Evolutionary conservation across 139 green algal genomes (phyloP).

Genomic region (Ettlia oleoabundans): DNA sequence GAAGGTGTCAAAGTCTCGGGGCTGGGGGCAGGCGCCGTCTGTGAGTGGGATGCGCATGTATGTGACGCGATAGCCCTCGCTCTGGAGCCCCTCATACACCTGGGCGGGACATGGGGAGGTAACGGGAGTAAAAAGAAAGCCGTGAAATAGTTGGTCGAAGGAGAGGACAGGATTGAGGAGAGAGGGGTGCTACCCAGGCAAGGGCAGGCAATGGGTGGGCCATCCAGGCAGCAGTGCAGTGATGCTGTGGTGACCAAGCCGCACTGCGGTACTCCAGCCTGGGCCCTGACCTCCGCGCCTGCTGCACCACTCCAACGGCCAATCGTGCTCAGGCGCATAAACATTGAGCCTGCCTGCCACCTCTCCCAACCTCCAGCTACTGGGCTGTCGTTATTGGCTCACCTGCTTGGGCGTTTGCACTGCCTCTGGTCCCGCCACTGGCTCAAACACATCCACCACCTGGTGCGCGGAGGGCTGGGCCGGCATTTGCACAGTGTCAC

Average conservation of each 20-base stretch:
- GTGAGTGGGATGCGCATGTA: conserved; percentile 88
- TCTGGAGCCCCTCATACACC: conserved; percentile 67
- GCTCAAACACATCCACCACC: conserved; percentile 66
- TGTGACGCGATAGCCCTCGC: conserved; percentile 68
- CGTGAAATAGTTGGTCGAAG: too few species aligned
- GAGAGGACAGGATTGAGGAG: too few species aligned
- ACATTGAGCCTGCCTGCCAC: too few species aligned
- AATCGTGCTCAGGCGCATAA: too few species aligned
- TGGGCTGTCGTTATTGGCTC: conserved; percentile 23
- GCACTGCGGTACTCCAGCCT: too few species aligned
- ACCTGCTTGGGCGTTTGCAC: conserved; percentile 82
- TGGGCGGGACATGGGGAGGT: not conserved
- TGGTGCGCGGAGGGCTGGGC: conserved; percentile 1
- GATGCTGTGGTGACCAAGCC: too few species aligned
- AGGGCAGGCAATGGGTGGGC: too few species aligned
- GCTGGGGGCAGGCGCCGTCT: conserved; percentile 79
- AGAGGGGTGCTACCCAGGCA: too few species aligned
- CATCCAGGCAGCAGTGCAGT: too few species aligned
- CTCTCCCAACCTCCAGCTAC: not conserved
- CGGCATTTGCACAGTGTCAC: not conserved
- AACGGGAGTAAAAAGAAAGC: not conserved
- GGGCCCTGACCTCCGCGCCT: too few species aligned
- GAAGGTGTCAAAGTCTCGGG: conserved; percentile 74
- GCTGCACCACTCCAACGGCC: too few species aligned
- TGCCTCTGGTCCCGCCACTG: conserved; percentile 56